Percentiles rank a stretch among this genome's conserved stretches.
Evolutionary conservation across 768 basidiomycete species (phyloP).

Genomic region (Tephrocybe sp.): DNA sequence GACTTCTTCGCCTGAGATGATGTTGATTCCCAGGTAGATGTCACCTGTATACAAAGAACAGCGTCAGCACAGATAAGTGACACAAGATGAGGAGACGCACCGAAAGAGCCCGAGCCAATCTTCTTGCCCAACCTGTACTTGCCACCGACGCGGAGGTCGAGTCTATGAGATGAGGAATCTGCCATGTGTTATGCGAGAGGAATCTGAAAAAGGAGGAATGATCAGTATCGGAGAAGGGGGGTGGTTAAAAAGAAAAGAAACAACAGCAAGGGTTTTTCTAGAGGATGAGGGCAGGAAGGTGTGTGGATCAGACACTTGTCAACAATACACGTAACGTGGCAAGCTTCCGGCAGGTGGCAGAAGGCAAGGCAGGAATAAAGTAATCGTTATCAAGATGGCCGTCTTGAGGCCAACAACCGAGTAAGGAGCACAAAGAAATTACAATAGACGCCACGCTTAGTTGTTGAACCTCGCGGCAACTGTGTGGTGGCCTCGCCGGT

Average conservation of each 20-base stretch:
- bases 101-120: conserved; percentile 98
- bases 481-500: conserved; percentile 14
- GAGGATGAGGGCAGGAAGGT: conserved; percentile 36
- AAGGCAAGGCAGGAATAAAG: conserved; percentile 7
- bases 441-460: conserved; percentile 19
- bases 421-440: conserved; percentile 5
- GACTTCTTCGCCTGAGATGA: conserved; percentile 99
- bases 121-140: conserved; percentile 99
- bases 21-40: conserved; percentile 99
- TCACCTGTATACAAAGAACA: conserved; percentile 61
- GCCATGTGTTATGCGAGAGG: conserved; percentile 52
- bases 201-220: conserved; percentile 20
- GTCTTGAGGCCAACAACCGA: neutral
- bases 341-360: conserved; percentile 31
- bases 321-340: conserved; percentile 37
- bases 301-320: conserved; percentile 43
- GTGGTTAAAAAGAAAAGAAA: conserved; percentile 21
- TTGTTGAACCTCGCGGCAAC: conserved; percentile 14
- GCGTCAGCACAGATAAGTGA: conserved; percentile 10
- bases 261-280: conserved; percentile 28
- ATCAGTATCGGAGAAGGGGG: conserved; percentile 20
- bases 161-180: conserved; percentile 67
- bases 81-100: conserved; percentile 45
- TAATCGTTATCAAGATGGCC: conserved; percentile 8
- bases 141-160: conserved; percentile 88